Evolutionary conservation across 2,329 filamentous ascomycete genomes (phyloP).

Genomic region (Alternaria sp.): DNA sequence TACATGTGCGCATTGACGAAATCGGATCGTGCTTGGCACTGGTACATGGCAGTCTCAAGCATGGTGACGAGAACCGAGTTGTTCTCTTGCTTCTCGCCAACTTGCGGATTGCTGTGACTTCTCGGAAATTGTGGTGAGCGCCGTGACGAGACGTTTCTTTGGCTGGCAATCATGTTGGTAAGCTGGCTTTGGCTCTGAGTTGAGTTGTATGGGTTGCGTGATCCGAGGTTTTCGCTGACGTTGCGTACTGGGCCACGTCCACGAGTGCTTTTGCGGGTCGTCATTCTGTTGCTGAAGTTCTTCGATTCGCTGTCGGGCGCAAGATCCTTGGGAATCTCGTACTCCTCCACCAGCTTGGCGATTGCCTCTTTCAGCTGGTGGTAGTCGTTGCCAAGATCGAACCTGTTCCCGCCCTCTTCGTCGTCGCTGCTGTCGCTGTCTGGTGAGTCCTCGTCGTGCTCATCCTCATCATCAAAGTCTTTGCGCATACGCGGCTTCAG

Average conservation of each 20-base stretch:
- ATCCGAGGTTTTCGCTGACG: conserved; percentile 46
- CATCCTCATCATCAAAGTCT: conserved; percentile 68
- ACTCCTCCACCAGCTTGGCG: conserved; percentile 80
- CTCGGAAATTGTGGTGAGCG: conserved; percentile 47
- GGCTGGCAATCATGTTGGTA: conserved; percentile 48
- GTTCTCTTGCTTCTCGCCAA: conserved; percentile 47
- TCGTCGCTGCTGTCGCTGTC: conserved; percentile 59
- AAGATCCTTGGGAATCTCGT: conserved; percentile 74
- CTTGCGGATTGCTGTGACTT: conserved; percentile 51
- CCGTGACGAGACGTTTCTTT: conserved; percentile 43
- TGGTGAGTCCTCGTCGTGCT: conserved; percentile 65
- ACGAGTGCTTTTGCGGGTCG: conserved; percentile 48
- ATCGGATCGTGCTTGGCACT: conserved; percentile 79
- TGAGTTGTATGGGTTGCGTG: conserved; percentile 59
- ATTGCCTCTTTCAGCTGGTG: conserved; percentile 82
- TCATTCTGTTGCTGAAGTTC: conserved; percentile 75
- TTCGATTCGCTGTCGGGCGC: conserved; percentile 66
- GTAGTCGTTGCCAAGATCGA: conserved; percentile 77
- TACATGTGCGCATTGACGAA: conserved; percentile 85
- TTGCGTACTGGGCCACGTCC: conserved; percentile 33
- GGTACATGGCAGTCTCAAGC: conserved; percentile 76
- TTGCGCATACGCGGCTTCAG: conserved; percentile 76
- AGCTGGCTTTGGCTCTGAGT: conserved; percentile 43
- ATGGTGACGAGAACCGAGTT: conserved; percentile 68
- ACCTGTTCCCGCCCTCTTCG: conserved; percentile 50